Evolutionary conservation across 1,139 yeast species (phyloP).

Genomic region (Scheffersomyces illinoinensis): DNA sequence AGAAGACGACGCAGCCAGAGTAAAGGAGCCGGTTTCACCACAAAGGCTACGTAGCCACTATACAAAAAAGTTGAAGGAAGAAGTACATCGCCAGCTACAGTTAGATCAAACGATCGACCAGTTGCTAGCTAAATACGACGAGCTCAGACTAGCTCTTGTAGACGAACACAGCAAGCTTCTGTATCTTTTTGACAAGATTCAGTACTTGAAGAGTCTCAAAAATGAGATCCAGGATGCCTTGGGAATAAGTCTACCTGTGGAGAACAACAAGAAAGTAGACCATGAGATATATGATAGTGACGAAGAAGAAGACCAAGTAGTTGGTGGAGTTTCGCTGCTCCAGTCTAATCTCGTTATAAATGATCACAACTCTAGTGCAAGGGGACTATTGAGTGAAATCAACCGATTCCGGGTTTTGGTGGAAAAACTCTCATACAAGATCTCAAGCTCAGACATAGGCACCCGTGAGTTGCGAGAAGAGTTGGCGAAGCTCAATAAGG

Average conservation of each 20-base stretch:
- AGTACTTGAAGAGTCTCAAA: constrained; percentile 24
- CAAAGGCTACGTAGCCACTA: constrained; percentile 1
- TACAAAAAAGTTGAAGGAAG: constrained; percentile 3
- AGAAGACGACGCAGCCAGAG: constrained; percentile 1
- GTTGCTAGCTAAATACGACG: constrained; percentile 26
- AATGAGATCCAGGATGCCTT: constrained; percentile 11
- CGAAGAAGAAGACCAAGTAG: constrained; percentile 10
- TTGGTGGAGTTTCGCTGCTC: constrained; percentile 5
- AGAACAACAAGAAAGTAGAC: constrained; percentile 3
- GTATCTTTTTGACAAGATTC: constrained; percentile 29
- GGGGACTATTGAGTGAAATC: constrained; percentile 20
- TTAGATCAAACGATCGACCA: neutral
- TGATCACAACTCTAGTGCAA: constrained; percentile 4
- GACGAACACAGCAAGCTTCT: constrained; percentile 17
- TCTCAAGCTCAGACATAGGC: constrained; percentile 4
- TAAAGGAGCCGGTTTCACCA: constrained; percentile 1
- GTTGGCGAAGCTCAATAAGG: neutral
- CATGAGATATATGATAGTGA: constrained; percentile 20
- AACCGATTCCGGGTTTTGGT: constrained; percentile 33
- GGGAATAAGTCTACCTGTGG: constrained; percentile 5
- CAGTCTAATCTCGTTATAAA: constrained; percentile 14
- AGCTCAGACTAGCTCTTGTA: constrained; percentile 20
- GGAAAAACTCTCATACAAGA: constrained; percentile 25
- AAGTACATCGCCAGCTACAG: neutral
- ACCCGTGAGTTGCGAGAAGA: neutral